Evolutionary conservation across 257 asterid genomes (phyloP), one percentile per base, ranked within the genome.

Genomic region (Echium plantagineum): DNA sequence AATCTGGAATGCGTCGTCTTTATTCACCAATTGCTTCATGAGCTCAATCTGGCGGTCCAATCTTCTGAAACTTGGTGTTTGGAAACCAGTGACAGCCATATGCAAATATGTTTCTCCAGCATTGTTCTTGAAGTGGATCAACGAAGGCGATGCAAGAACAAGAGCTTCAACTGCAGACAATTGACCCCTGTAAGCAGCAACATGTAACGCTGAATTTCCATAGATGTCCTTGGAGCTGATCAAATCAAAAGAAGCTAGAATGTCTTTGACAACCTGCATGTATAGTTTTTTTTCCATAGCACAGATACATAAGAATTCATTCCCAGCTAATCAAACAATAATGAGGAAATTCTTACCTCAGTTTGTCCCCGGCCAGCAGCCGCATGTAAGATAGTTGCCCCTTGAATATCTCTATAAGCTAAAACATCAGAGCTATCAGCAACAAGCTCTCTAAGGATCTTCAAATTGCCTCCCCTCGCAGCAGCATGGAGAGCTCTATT

Each of bases 401-500:
- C 99, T 46, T 75, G 81, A 52, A 67, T 63, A 69, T 93, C 99
- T 64, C 97, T 65, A 35, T 84, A 89, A 38, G 82, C 80, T 74
- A 81, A 71, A 2, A 77, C 71, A 35, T 79, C 94, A 55, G 84
- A 78, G 71, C 83, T 72, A 58, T 75, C 87, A 12, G 78, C 70
- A 58, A 93, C 77, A 52, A 93, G 78, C 69, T 89, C 94, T 81
- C 79, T 86, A 76, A 93, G 53, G 62, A 89, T 46, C 70, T 47
- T 48, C 60, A 86, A 55, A 76, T 84, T 93, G 9, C 97, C 99
- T n/a, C 96, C 99, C 66, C 97, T 86, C 0, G 99, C 94, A n/a
- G 93, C 86, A 7, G 97, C 96, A 68, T 93, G 97, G 63, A 89
- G 63, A 28, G 96, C 99, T 31, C 99, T 80, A 30, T 84, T 84